phyloP scores from a whole-genome alignment of 176 grass and related monocot species.

The Echinochloa phyllopogon region DNA sequence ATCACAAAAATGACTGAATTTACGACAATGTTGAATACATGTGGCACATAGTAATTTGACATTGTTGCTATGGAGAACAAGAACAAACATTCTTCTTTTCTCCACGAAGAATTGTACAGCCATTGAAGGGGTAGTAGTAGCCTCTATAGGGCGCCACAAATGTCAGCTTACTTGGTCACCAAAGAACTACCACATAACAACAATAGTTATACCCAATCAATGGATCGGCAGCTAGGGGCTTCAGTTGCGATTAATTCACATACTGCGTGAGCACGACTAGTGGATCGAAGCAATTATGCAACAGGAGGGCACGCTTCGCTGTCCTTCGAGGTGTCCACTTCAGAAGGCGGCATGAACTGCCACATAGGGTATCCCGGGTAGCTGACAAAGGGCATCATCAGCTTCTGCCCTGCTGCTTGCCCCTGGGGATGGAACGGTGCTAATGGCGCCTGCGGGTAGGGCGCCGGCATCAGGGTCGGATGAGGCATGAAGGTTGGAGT shows the following conservation, averaged over 20 bases:
- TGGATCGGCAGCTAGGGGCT: conserved; percentile 23
- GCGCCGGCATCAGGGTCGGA: conserved; percentile 57
- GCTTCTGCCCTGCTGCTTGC: conserved; percentile 57
- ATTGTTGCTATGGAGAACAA: conserved; percentile 46
- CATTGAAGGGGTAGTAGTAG: conserved; percentile 27
- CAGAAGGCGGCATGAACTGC: conserved; percentile 75
- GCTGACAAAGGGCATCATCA: conserved; percentile 70
- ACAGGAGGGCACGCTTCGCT: conserved; percentile 67
- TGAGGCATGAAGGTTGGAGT: conserved; percentile 64
- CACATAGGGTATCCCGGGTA: conserved; percentile 73
- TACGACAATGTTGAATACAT: background rate
- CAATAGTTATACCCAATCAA: conserved; percentile 38
- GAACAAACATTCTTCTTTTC: conserved; percentile 51
- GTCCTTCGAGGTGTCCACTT: conserved; percentile 76
- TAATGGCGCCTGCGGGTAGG: conserved; percentile 50
- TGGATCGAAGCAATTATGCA: conserved; percentile 33
- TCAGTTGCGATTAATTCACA: conserved; percentile 38
- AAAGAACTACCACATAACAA: conserved; percentile 43
- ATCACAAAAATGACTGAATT: background rate
- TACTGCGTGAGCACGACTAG: background rate
- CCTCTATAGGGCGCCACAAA: conserved; percentile 35
- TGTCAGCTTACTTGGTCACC: conserved; percentile 30
- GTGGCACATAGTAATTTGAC: background rate
- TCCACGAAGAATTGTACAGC: conserved; percentile 51
- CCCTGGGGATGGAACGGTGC: conserved; percentile 59